Base-by-base conservation (phyloP, 129 eudicot species). In the Saussurea involucrata region DNA sequence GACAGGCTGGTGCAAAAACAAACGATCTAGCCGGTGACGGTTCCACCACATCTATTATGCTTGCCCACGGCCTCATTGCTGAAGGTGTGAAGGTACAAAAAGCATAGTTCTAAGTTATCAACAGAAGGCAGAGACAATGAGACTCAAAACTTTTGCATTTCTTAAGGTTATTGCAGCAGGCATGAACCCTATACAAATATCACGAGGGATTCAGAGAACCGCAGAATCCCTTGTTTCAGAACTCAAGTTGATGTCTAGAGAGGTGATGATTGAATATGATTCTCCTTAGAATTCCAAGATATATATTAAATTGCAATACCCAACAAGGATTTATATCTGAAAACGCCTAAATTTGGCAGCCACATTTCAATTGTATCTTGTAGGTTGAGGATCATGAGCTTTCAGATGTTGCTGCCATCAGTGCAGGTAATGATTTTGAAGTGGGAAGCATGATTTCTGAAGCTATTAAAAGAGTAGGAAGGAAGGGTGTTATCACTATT, bases 1-100 rank as follows among this genome's bases (percentile, higher is more conserved):
- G 97, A 68, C 96, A 92, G 78, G 99, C 99, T 64, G 96, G 95
- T 29, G 97, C 99, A 9, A 95, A 84, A 76, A 95, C 99, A 24
- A 95, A 92, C 37, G 96, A 92, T 63, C 85, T 95, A 28, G 97
- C 99, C 2, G 99, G 99, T 28, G 99, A 95, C 76, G 99, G 99
- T 37, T 88, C 91, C 71, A 89, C 97, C 17, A 92, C 99, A 8
- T 95, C 99, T 24, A 85, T 95, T 46, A 85, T 95, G 63, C 97
- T 95, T 75, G 97, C 99, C 34, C 97, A 85, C 9, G 99, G 99
- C 61, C 87, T 95, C 63, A 95, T 95, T 73, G 73, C 88, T 44
- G 99, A 95, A 77, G 99, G 99, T 18, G 92, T 92, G 2, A 92
- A 92, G 96, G 99, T 92, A 78, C 33, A 49, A 60, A 6, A 42